Evolutionary conservation across 2,329 filamentous ascomycete genomes (phyloP).

Genomic region (Botryotinia calthae): DNA sequence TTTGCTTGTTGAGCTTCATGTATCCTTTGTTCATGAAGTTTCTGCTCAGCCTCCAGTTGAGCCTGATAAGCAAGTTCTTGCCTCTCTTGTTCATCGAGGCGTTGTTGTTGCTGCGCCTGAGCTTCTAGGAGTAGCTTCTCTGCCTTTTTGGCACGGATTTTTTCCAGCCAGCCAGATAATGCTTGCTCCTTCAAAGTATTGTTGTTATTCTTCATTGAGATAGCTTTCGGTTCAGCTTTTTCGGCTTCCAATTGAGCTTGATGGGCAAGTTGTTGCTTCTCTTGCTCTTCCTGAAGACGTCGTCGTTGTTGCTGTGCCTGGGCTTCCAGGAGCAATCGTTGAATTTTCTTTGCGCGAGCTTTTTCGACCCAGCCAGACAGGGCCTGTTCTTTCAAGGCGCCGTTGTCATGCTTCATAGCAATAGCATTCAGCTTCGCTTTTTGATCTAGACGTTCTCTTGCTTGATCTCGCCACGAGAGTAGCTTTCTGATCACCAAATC

Average conservation of each 20-base stretch:
- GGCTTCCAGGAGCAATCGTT: not conserved
- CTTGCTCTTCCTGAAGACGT: not conserved
- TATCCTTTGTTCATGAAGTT: not conserved
- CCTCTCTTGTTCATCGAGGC: not conserved
- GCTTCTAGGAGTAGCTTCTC: not conserved
- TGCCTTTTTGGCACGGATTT: not conserved
- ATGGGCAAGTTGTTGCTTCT: not conserved
- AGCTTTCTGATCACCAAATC: constrained; percentile 27
- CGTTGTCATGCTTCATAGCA: constrained; percentile 50
- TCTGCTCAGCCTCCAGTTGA: not conserved
- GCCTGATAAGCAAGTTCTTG: not conserved
- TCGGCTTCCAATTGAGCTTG: not conserved
- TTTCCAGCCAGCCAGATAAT: not conserved
- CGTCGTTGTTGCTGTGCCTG: not conserved
- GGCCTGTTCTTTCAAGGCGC: constrained; percentile 50
- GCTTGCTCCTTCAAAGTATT: not conserved
- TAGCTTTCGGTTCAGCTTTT: constrained; percentile 41
- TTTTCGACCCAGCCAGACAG: constrained; percentile 50
- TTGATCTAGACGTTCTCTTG: constrained; percentile 38
- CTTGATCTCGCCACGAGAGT: constrained; percentile 33
- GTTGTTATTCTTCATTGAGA: constrained; percentile 23
- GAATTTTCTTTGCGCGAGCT: constrained; percentile 28
- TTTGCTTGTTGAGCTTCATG: not conserved
- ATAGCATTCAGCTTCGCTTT: constrained; percentile 43
- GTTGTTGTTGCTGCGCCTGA: not conserved